Evolutionary conservation across 306 rosid species (phyloP), one percentile per base, ranked within the genome.

Genomic region (Pachyrhizus erosus): DNA sequence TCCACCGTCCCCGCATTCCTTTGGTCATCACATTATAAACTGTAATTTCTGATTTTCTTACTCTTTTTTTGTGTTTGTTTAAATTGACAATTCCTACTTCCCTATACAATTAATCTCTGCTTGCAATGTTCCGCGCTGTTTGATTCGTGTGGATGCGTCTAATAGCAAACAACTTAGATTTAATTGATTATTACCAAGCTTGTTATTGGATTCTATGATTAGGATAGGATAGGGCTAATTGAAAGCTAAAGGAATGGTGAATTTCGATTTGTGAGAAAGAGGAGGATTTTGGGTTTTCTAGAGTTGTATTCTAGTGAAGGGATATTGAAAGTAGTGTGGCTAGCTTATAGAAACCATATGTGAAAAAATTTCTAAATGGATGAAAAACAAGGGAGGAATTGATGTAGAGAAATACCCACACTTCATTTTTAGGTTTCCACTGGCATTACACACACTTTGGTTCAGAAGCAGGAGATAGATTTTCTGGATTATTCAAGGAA

Each of bases 1-100:
- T 89, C 94, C 68, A 91, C 98, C 2, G 90, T 81, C 69, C 97
- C 99, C 4, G 99, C 99, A 51, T 91, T 95, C 55, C 92, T 95
- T 67, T 95, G 99, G 99, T 91, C 97, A 2, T 89, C 96, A 18
- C 88, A 91, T 80, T 87, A 85, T 62, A 68, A 82, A 43, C 73
- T 79, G 91, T 88, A 73, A 18, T 20, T 33, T 20, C 31, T 75
- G n/a, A 0, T 23, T 67, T 17, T 0, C 23, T 75, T 17, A 61
- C 26, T 15, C 39, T 40, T 24, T 29, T 37, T 75, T 39, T n/a
- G 10, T 18, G 27, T 34, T 33, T 66, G 5, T 23, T 5, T 37
- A 34, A 57, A 26, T 58, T 71, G 3, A 17, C 64, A 12, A 8
- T 70, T 80, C 34, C 0, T 17, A 68, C 21, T 29, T 40, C 26